Evolutionary conservation across 345 rosid genomes (phyloP).

Genomic region (Acer campestre): DNA sequence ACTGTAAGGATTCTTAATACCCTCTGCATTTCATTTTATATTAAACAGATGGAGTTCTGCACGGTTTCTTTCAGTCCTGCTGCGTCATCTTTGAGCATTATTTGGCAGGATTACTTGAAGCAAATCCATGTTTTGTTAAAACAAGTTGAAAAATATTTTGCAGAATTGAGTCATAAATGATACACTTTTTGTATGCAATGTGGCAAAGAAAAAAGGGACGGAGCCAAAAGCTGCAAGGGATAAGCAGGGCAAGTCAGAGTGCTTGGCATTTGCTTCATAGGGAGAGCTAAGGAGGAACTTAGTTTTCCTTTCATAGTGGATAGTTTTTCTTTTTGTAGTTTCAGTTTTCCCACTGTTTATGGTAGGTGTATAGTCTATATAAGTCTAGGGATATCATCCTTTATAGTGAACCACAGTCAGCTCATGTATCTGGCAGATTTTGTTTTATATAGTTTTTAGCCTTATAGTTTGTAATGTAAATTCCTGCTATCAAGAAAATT

Average conservation of each 20-base stretch:
- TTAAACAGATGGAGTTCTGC: slow-evolving; percentile 19
- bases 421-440: background rate
- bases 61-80: background rate
- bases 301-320: background rate
- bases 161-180: background rate
- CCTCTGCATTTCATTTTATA: background rate
- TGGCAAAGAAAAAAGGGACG: background rate
- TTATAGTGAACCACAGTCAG: slow-evolving; percentile 12
- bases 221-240: background rate
- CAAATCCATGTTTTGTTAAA: background rate
- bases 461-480: background rate
- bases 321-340: background rate
- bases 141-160: background rate
- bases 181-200: background rate
- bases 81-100: background rate
- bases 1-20: background rate
- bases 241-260: background rate
- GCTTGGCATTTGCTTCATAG: background rate
- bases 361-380: slow-evolving; percentile 7
- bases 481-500: background rate
- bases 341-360: background rate
- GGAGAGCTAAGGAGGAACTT: background rate
- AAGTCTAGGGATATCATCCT: background rate
- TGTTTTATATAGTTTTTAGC: background rate
- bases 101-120: background rate